These are phyloP conservation scores for Eimeria maxima DNA, from an alignment of 169 alveolate species.

Conservation along the genomic window DNA sequence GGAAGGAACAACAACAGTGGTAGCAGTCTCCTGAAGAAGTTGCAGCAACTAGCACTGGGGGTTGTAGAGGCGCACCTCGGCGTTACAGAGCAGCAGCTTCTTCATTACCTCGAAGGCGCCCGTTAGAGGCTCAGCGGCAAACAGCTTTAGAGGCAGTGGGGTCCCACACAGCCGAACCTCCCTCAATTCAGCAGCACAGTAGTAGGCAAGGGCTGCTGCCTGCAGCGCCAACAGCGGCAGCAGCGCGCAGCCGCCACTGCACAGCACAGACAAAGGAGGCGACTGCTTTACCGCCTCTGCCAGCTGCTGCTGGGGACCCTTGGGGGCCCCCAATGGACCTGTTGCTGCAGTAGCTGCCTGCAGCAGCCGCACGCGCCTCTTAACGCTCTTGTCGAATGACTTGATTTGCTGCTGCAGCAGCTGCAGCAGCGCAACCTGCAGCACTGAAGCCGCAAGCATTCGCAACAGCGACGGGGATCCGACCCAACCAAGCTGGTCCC, in stretches of 20 bases:
- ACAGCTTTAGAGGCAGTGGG: background rate
- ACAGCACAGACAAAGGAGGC: too few species aligned
- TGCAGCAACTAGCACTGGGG: background rate
- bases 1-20: background rate
- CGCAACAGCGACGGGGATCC: too few species aligned
- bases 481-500: too few species aligned
- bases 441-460: too few species aligned
- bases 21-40: background rate
- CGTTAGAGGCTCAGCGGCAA: conserved; percentile 38
- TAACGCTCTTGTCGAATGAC: too few species aligned
- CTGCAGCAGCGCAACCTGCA: too few species aligned
- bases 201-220: conserved; percentile 20
- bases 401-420: too few species aligned
- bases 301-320: too few species aligned
- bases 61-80: background rate
- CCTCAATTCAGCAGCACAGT: conserved; percentile 1
- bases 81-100: conserved; percentile 44
- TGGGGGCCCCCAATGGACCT: too few species aligned
- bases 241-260: conserved; percentile 46
- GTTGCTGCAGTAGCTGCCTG: too few species aligned
- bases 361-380: too few species aligned
- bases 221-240: conserved; percentile 56
- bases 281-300: too few species aligned
- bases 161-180: conserved; percentile 45
- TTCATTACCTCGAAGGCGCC: conserved; percentile 4